Evolutionary conservation across 495 filamentous ascomycete genomes (phyloP).

Genomic region (Xylaria longipes): DNA sequence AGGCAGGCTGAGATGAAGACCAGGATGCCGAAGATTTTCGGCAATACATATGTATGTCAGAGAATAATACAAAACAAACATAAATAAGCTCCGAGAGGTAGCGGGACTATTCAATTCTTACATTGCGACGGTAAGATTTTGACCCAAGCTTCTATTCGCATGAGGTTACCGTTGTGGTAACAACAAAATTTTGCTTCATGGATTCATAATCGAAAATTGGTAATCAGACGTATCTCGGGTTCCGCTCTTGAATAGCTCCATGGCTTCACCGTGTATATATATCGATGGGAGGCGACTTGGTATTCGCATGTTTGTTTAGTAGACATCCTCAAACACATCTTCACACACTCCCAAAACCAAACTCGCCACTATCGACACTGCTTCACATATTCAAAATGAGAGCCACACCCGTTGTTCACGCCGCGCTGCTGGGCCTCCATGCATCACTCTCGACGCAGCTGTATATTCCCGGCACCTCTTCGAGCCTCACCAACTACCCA

Average conservation of each 20-base stretch:
- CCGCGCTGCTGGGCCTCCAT: slow-evolving; percentile 17
- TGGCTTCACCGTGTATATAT: not conserved
- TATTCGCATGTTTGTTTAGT: not conserved
- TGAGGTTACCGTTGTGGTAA: not conserved
- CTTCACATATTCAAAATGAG: slow-evolving; percentile 12
- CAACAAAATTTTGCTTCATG: not conserved
- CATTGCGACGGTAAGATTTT: not conserved
- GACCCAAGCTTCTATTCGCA: not conserved
- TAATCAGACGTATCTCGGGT: not conserved
- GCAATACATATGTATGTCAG: not conserved
- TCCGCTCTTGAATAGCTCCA: not conserved
- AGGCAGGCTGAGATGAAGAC: too few species aligned
- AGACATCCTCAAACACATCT: not conserved
- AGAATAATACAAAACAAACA: not conserved
- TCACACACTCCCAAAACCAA: not conserved
- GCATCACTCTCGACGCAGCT: slow-evolving; percentile 19
- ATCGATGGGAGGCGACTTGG: not conserved
- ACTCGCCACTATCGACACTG: not conserved
- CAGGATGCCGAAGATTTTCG: too few species aligned
- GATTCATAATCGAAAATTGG: slow-evolving; percentile 6
- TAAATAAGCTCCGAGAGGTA: not conserved
- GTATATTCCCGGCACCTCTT: not conserved
- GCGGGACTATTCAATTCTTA: not conserved
- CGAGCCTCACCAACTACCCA: not conserved
- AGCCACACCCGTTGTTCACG: not conserved